These are phyloP conservation scores for Ceriops decandra DNA, from an alignment of 345 rosid species.

Conservation along the genomic window DNA sequence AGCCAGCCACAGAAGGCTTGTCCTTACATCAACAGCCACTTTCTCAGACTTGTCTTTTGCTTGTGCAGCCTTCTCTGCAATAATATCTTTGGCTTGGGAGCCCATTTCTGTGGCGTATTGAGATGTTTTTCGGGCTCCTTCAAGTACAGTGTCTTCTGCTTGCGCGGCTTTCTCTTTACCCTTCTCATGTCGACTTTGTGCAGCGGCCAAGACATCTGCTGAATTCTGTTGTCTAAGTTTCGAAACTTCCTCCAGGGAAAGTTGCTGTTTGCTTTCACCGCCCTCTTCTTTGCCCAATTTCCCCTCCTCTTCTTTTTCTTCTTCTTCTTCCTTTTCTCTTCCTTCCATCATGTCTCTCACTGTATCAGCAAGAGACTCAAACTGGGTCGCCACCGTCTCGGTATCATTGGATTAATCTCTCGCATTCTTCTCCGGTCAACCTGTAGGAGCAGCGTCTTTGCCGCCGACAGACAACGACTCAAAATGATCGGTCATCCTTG, in stretches of 20 bases:
- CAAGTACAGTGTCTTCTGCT: background rate
- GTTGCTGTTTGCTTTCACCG: background rate
- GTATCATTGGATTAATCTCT: background rate
- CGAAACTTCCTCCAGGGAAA: constrained; percentile 21
- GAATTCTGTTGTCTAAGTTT: constrained; percentile 41
- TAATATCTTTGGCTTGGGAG: background rate
- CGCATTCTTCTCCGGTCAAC: background rate
- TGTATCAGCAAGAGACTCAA: constrained; percentile 16
- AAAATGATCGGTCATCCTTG: constrained; percentile 58
- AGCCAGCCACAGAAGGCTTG: constrained; percentile 51
- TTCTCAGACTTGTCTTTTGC: constrained; percentile 40
- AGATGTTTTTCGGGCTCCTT: background rate
- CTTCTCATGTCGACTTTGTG: constrained; percentile 48
- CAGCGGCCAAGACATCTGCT: constrained; percentile 32
- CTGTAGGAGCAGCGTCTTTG: constrained; percentile 11
- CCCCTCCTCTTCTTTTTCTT: background rate
- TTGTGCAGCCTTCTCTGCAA: background rate
- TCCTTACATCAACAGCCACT: constrained; percentile 45
- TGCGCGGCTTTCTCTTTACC: constrained; percentile 29
- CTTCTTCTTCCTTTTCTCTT: background rate
- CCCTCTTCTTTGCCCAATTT: background rate
- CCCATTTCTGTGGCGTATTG: background rate
- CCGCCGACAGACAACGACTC: constrained; percentile 39
- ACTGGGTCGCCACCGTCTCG: background rate
- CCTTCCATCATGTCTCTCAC: background rate